These are phyloP conservation scores for Mesotaenium endlicherianum DNA, from an alignment of 139 green algal species.

Conservation along the genomic window DNA sequence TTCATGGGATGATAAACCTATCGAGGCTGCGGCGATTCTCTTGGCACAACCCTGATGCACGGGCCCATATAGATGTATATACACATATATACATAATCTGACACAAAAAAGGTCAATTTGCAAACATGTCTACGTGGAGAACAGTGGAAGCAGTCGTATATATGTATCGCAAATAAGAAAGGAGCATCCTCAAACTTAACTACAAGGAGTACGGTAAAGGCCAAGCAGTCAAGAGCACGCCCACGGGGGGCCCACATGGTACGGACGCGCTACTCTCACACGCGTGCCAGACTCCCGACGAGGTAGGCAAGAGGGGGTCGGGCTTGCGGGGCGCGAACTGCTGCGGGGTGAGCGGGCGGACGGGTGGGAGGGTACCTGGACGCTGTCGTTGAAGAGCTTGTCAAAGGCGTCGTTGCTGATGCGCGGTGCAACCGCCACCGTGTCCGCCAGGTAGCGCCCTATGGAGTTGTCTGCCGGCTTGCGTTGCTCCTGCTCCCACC, in stretches of 20 bases:
- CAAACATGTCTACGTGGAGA: no score
- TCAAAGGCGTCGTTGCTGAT: slow-evolving; percentile 76
- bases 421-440: slow-evolving; percentile 75
- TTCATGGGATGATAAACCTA: no score
- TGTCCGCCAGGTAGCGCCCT: slow-evolving; percentile 83
- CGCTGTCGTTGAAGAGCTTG: slow-evolving; percentile 75
- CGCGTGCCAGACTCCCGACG: background rate
- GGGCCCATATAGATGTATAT: no score
- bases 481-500: slow-evolving; percentile 65
- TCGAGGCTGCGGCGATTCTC: no score
- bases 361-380: slow-evolving; percentile 43
- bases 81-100: no score
- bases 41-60: no score
- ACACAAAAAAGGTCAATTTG: no score
- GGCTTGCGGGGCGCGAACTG: background rate
- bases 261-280: background rate
- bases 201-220: background rate
- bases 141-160: no score
- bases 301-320: background rate
- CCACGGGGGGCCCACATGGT: background rate
- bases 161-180: no score
- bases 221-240: background rate
- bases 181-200: no score
- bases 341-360: background rate
- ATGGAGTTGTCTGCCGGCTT: slow-evolving; percentile 66